These are phyloP conservation scores for Trebouxia sp. DNA, from an alignment of 139 green algal species.

Conservation along the genomic window DNA sequence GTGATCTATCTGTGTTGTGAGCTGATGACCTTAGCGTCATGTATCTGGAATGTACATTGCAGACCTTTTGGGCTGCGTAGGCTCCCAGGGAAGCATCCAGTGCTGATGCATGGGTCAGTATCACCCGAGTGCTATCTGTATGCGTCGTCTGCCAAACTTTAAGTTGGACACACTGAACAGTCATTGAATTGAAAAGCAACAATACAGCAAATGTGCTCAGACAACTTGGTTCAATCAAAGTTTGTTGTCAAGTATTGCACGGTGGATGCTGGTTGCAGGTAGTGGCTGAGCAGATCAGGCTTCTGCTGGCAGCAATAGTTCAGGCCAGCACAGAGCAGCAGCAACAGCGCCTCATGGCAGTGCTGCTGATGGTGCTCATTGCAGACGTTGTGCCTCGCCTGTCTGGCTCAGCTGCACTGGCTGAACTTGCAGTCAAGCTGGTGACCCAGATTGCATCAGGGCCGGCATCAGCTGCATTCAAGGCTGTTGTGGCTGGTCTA, in stretches of 20 bases:
- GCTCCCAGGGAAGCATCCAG: too few relatives aligned
- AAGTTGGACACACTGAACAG: neutral
- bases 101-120: neutral
- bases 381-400: neutral
- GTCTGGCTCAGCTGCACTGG: neutral
- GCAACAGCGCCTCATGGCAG: neutral
- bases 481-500: neutral
- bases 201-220: neutral
- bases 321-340: neutral
- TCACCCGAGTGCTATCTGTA: neutral
- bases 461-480: slow-evolving; percentile 17
- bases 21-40: too few relatives aligned
- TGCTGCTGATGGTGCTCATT: slow-evolving; percentile 21
- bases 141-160: neutral
- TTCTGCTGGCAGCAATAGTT: slow-evolving; percentile 1
- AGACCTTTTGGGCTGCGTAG: too few relatives aligned
- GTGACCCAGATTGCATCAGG: slow-evolving; percentile 23
- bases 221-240: neutral
- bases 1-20: too few relatives aligned
- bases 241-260: too few relatives aligned
- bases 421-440: slow-evolving; percentile 6
- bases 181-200: neutral
- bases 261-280: slow-evolving; percentile 7
- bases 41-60: too few relatives aligned
- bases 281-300: neutral